Evolutionary conservation across 345 rosid genomes (phyloP), one percentile per base, ranked within the genome.

Genomic region (Pistacia atlantica): DNA sequence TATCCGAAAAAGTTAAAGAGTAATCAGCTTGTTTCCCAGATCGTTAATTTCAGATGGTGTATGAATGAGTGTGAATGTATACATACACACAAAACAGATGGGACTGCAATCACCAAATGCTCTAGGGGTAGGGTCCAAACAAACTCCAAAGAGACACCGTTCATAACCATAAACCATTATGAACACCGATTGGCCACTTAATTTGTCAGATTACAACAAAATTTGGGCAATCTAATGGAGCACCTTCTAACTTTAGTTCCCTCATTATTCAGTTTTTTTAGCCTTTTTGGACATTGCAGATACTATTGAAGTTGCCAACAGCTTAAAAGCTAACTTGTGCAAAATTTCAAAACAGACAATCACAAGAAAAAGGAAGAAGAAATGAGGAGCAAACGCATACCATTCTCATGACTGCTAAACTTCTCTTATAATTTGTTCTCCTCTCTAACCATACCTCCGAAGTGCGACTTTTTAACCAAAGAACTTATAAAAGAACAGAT

Each of bases 371-470:
- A 33, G 9, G 9, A 46, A 14, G 20, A 18, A 63, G 48, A 28
- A 37, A 9, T 31, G 20, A 74, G 71, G 42, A 45, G 48, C 3
- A 80, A 86, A 79, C 52, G 38, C 92, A 74, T 92, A 95, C 99
- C 99, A 96, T 96, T 85, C 99, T 96, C 99, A 96, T 96, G 76
- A 96, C 25, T 22, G 25, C 99, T 20, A 22, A 22, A 22, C 99
- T 96, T 85, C 99, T 85, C 31, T 98, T 96, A 77, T 93, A 96
- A 81, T 93, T 96, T 65, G 99, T 96, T 86, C 99, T 89, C 84
- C 99, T 93, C 85, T 96, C 99, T 46, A 96, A 88, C 99, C 99
- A 96, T 45, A 91, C 91, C 86, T 96, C 99, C 77, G 99, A 93
- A 35, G 97, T 92, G 65, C 97, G 95, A 85, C 99, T 96, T 86